Conservation (phyloP, 2,329 filamentous ascomycete genomes). For the Claviceps pusilla region DNA sequence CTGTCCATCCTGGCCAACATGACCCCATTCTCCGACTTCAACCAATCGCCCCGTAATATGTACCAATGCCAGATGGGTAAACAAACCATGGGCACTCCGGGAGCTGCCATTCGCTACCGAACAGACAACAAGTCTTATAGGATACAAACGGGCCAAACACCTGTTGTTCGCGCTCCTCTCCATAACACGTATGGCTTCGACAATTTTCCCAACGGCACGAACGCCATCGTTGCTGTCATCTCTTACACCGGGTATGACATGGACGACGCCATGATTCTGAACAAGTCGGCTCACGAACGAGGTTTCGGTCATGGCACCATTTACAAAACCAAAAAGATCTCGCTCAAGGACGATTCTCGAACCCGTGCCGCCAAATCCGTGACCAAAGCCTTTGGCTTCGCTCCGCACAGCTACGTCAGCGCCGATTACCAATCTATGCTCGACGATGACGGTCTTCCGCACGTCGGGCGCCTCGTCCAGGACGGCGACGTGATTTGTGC, state of each 20-base stretch:
- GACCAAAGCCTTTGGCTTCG: slow-evolving; percentile 79
- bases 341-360: slow-evolving; percentile 64
- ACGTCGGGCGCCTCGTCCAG: slow-evolving; percentile 60
- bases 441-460: slow-evolving; percentile 76
- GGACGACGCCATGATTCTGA: slow-evolving; percentile 99
- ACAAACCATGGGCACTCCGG: slow-evolving; percentile 96
- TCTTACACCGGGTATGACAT: slow-evolving; percentile 99
- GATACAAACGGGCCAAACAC: slow-evolving; percentile 89
- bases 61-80: slow-evolving; percentile 99
- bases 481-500: slow-evolving; percentile 78
- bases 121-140: slow-evolving; percentile 97
- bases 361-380: slow-evolving; percentile 52
- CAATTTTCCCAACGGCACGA: slow-evolving; percentile 94
- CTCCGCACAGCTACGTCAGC: slow-evolving; percentile 58
- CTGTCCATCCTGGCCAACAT: slow-evolving; percentile 95
- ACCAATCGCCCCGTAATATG: slow-evolving; percentile 98
- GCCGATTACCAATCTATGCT: slow-evolving; percentile 56
- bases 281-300: slow-evolving; percentile 90
- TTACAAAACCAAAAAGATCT: slow-evolving; percentile 92
- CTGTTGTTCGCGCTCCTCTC: slow-evolving; percentile 76
- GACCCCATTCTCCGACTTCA: slow-evolving; percentile 97
- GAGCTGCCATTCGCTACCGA: slow-evolving; percentile 66
- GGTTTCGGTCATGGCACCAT: slow-evolving; percentile 93
- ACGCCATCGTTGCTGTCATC: slow-evolving; percentile 91
- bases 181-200: slow-evolving; percentile 95